Conservation (phyloP, 495 filamentous ascomycete species). For the Aspergillus taichungensis region DNA sequence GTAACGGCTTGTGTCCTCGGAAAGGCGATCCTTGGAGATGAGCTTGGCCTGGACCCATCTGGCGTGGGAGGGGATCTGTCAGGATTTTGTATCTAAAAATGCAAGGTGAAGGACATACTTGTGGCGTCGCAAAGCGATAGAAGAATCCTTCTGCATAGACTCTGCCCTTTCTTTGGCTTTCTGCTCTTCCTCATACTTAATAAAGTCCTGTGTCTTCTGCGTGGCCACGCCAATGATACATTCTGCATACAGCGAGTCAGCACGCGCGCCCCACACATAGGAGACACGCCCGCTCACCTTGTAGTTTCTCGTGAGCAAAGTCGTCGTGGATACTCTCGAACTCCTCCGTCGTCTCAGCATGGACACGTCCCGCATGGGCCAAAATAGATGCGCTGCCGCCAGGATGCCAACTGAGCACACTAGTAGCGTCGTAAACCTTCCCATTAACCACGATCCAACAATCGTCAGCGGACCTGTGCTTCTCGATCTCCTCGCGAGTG, state of each 20-base stretch:
- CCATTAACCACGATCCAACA: conserved; percentile 78
- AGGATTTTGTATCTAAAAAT: background rate
- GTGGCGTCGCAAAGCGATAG: conserved; percentile 13
- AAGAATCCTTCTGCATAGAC: background rate
- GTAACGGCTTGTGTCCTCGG: conserved; percentile 27
- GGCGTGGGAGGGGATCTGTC: background rate
- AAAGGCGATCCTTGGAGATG: conserved; percentile 12
- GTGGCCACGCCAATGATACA: conserved; percentile 27
- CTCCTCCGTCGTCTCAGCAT: conserved; percentile 22
- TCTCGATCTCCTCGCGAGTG: conserved; percentile 46
- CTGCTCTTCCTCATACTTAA: conserved; percentile 21
- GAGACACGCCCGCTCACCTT: conserved; percentile 7
- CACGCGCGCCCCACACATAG: background rate
- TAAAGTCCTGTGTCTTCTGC: conserved; percentile 25
- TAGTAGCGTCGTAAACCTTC: conserved; percentile 76
- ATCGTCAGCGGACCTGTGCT: conserved; percentile 58
- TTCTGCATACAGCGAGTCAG: conserved; percentile 10
- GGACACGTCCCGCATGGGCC: conserved; percentile 22
- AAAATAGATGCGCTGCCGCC: conserved; percentile 24
- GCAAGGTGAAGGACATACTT: conserved; percentile 3
- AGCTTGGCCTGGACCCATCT: conserved; percentile 10
- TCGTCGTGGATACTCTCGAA: conserved; percentile 27
- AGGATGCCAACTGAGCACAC: conserved; percentile 18
- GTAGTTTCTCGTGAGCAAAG: conserved; percentile 21
- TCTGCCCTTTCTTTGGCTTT: conserved; percentile 10